phyloP scores from a whole-genome alignment of 1,284 basidiomycete species.

The Rugosomyces carneus region DNA sequence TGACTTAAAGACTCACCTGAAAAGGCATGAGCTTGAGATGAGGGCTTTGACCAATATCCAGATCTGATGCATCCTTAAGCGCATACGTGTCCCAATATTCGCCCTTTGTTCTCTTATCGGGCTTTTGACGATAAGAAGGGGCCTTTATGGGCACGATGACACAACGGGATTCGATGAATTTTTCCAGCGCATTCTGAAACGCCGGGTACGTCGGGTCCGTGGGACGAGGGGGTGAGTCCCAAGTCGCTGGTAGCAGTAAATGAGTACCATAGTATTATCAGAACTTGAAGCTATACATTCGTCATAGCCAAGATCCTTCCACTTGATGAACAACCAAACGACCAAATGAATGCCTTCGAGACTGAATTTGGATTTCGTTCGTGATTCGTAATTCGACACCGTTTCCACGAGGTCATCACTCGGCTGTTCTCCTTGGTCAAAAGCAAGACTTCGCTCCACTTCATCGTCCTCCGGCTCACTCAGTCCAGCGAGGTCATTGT shows the following conservation, averaged over 20 bases:
- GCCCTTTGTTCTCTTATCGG: slow-evolving; percentile 42
- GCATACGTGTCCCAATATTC: slow-evolving; percentile 39
- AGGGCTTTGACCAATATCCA: slow-evolving; percentile 58
- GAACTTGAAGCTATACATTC: slow-evolving; percentile 49
- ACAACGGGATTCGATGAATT: slow-evolving; percentile 57
- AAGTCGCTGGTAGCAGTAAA: slow-evolving; percentile 54
- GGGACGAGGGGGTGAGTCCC: slow-evolving; percentile 79
- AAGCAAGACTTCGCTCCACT: slow-evolving; percentile 35
- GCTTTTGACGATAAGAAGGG: slow-evolving; percentile 29
- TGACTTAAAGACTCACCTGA: slow-evolving; percentile 43
- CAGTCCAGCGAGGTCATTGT: slow-evolving; percentile 23
- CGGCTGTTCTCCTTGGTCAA: slow-evolving; percentile 55
- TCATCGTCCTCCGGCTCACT: slow-evolving; percentile 28
- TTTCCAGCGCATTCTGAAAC: slow-evolving; percentile 59
- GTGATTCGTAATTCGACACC: slow-evolving; percentile 53
- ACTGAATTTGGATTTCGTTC: slow-evolving; percentile 38
- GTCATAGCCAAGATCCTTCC: slow-evolving; percentile 86
- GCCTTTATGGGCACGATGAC: slow-evolving; percentile 56
- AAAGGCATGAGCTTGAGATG: slow-evolving; percentile 77
- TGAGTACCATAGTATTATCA: slow-evolving; percentile 1
- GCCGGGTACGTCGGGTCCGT: slow-evolving; percentile 54
- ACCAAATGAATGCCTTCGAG: slow-evolving; percentile 53
- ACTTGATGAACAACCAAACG: slow-evolving; percentile 83
- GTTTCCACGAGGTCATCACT: slow-evolving; percentile 43
- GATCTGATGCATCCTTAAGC: slow-evolving; percentile 45